Evolutionary conservation across 768 basidiomycete species (phyloP).

Genomic region (Calocybe cyanea): DNA sequence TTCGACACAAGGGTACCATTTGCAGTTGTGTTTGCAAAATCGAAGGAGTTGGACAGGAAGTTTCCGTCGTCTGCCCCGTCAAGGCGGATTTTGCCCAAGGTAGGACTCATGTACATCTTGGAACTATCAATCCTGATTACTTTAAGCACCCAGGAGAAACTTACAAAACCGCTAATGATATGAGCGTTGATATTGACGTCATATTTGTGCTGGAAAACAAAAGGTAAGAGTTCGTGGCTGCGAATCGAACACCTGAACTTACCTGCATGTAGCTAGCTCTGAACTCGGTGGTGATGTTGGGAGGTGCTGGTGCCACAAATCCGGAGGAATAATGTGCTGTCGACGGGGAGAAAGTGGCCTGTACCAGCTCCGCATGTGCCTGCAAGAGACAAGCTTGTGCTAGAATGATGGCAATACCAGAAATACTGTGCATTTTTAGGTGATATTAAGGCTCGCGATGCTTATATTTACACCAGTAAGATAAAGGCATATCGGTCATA

Average conservation of each 20-base stretch:
- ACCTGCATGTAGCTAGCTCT: conserved; percentile 19
- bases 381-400: not conserved
- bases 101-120: conserved; percentile 26
- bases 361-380: not conserved
- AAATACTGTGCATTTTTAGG: not conserved
- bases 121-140: conserved; percentile 1
- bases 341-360: conserved; percentile 6
- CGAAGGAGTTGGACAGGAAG: conserved; percentile 22
- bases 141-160: not conserved
- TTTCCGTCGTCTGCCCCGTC: conserved; percentile 21
- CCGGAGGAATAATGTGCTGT: conserved; percentile 14
- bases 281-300: conserved; percentile 16
- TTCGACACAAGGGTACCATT: conserved; percentile 25
- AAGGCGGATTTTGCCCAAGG: conserved; percentile 20
- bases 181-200: conserved; percentile 13
- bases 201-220: conserved; percentile 12
- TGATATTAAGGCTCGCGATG: too few relatives aligned
- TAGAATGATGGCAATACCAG: not conserved
- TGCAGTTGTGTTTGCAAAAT: conserved; percentile 22
- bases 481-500: too few relatives aligned
- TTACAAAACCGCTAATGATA: conserved; percentile 14
- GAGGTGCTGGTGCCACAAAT: conserved; percentile 13
- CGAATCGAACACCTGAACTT: not conserved
- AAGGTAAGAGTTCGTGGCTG: too few relatives aligned
- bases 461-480: too few relatives aligned